These are phyloP conservation scores for Barnettozyma wickerhamii DNA, from an alignment of 805 yeast genomes.

Conservation along the genomic window DNA sequence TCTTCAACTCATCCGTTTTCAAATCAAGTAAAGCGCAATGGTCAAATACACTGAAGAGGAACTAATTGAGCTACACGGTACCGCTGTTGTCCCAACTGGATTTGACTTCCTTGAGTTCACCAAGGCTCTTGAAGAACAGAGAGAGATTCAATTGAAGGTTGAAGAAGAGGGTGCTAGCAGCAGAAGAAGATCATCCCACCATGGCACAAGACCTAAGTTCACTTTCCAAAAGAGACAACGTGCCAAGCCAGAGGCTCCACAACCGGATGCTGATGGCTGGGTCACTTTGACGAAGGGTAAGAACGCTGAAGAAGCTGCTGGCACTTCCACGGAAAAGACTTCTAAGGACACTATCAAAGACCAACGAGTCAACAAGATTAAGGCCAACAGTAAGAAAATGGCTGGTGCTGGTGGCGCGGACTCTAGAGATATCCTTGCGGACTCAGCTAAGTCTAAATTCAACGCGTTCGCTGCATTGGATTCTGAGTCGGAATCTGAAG, in stretches of 20 bases:
- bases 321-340: slow-evolving; percentile 40
- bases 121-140: slow-evolving; percentile 61
- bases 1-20: neutral
- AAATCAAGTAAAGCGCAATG: slow-evolving; percentile 29
- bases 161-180: slow-evolving; percentile 15
- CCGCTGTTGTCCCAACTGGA: slow-evolving; percentile 56
- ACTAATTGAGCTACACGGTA: slow-evolving; percentile 51
- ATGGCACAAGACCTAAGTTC: slow-evolving; percentile 46
- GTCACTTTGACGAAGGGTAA: slow-evolving; percentile 50
- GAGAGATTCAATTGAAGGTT: slow-evolving; percentile 36
- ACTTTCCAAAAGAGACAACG: slow-evolving; percentile 44
- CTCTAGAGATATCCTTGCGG: slow-evolving; percentile 65
- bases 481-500: slow-evolving; percentile 25
- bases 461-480: slow-evolving; percentile 77
- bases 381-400: slow-evolving; percentile 71
- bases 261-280: slow-evolving; percentile 81
- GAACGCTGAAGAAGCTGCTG: slow-evolving; percentile 45
- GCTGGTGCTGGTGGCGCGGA: slow-evolving; percentile 72
- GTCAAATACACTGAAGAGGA: slow-evolving; percentile 68
- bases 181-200: slow-evolving; percentile 55
- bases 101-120: slow-evolving; percentile 62
- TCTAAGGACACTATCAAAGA: slow-evolving; percentile 39
- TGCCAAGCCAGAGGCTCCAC: slow-evolving; percentile 30
- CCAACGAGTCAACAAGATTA: slow-evolving; percentile 44
- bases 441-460: slow-evolving; percentile 60